Evolutionary conservation across 2,329 filamentous ascomycete species (phyloP), one percentile per base, ranked within the genome.

Genomic region (Nemania abortiva): DNA sequence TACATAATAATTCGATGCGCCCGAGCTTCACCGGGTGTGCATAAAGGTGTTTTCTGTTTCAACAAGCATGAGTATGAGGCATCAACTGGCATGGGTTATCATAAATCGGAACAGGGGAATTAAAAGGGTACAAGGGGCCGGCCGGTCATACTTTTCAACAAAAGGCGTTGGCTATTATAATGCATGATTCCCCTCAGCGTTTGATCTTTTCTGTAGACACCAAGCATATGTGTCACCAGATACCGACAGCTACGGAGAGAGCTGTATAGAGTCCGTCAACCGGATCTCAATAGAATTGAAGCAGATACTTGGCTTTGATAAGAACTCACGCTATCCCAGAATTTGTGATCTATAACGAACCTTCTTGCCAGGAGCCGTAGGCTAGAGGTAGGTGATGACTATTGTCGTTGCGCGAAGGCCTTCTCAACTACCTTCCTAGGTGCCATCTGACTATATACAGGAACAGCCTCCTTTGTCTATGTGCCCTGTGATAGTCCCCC

Each of bases 181-280:
- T 77, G 77, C 77, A 79, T 79, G 78, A 79, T 79, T 79, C 78
- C 78, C 78, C 78, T 79, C 77, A 78, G 77, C 77, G 77, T 79
- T 79, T 74, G 75, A 72, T 74, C 60, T 73, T 73, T 76, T 73
- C 66, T 70, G 62, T 70, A 72, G 71, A 71, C 73, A 71, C 63
- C 57, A 67, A 66, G 61, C 60, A 70, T 65, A 70, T 64, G 72
- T 72, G 74, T 67, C 72, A 64, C 70, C 64, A 75, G 66, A 73
- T 73, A 73, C 63, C 65, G 62, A 73, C 59, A 72, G 67, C 67
- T 73, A 74, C 70, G 64, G 71, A 72, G 69, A 73, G 69, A 69
- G 71, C 63, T 75, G 72, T 73, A 69, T 66, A 60, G 63, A 68
- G 68, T 77, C 73, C 77, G 74, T 78, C 77, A 78, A 78, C 77